These are phyloP conservation scores for carrot (Daucus carota) DNA, from an alignment of 129 eudicot genomes.

Conservation along the genomic window DH1_v3.0 NC_030385.2:5611501-5612000, in stretches of 20 bases:
- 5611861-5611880: neutral
- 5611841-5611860: neutral
- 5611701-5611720: constrained; percentile 38
- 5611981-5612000: neutral
- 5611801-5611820: constrained; percentile 27
- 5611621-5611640: constrained; percentile 24
- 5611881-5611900: neutral
- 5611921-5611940: neutral
- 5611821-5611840: constrained; percentile 12
- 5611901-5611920: neutral
- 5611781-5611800: neutral
- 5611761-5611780: neutral
- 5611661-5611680: constrained; percentile 11
- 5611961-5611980: neutral
- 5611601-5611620: constrained; percentile 36
- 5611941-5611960: neutral
- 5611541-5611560: neutral
- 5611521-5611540: neutral
- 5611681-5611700: constrained; percentile 30
- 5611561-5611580: neutral
- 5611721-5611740: constrained; percentile 13
- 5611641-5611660: too few species aligned
- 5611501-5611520: neutral
- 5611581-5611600: neutral
- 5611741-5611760: constrained; percentile 16